Percentiles rank a stretch among this genome's conserved stretches.
These are phyloP conservation scores for Emmonsiellopsis sp. DNA, from an alignment of 2,329 filamentous ascomycete species.

Conservation along the genomic window DNA sequence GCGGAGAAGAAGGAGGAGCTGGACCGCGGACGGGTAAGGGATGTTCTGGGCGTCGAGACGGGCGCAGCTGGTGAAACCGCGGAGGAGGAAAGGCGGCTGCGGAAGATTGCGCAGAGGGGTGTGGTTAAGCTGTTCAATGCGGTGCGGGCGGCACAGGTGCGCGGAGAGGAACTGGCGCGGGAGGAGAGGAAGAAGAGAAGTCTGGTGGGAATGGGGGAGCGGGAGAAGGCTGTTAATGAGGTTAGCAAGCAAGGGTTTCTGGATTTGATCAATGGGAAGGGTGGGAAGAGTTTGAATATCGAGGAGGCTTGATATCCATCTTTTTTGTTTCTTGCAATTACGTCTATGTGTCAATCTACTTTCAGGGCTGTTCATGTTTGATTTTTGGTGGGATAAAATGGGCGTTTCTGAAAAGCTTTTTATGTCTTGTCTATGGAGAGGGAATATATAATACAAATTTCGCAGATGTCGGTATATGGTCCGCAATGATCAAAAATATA, in stretches of 20 bases:
- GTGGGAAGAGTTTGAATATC: conserved; percentile 39
- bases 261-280: conserved; percentile 66
- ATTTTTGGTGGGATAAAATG: conserved; percentile 1
- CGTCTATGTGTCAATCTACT: too few relatives aligned
- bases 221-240: conserved; percentile 84
- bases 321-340: conserved; percentile 19
- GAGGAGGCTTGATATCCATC: conserved; percentile 32
- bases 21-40: conserved; percentile 80
- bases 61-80: conserved; percentile 44
- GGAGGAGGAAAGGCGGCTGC: conserved; percentile 68
- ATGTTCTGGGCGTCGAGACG: conserved; percentile 62
- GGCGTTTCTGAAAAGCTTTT: background rate
- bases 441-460: conserved; percentile 5
- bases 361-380: background rate
- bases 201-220: conserved; percentile 66
- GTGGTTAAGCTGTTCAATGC: conserved; percentile 97
- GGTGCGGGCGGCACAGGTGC: conserved; percentile 83
- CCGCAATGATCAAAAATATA: background rate
- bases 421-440: background rate
- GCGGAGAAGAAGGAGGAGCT: conserved; percentile 69
- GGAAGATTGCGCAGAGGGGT: conserved; percentile 84
- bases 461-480: background rate
- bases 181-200: conserved; percentile 60
- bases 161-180: conserved; percentile 65
- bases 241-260: conserved; percentile 97